Evolutionary conservation across 129 eudicot species (phyloP).

Genomic region (Pittosporum tobira): DNA sequence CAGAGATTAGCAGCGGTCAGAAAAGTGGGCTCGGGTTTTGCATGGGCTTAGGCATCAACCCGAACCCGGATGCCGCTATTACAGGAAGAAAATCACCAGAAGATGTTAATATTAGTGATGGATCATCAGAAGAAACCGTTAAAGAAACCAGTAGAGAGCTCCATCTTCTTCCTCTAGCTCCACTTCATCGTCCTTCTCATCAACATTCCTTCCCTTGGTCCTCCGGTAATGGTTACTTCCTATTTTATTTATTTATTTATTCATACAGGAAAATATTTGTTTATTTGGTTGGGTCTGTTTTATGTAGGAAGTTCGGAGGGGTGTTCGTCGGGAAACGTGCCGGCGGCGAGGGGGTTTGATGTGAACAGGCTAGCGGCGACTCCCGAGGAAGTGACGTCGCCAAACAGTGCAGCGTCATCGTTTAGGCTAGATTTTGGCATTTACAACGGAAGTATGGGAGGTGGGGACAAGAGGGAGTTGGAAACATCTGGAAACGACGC

Average conservation of each 20-base stretch:
- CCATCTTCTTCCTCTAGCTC: slow-evolving; percentile 59
- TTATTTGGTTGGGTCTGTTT: slow-evolving; percentile 2
- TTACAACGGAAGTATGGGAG: slow-evolving; percentile 25
- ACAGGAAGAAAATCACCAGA: slow-evolving; percentile 5
- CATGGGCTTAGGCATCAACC: slow-evolving; percentile 46
- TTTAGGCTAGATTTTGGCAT: slow-evolving; percentile 45
- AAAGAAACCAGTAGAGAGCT: slow-evolving; percentile 14
- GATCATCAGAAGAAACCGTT: slow-evolving; percentile 1
- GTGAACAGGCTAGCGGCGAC: slow-evolving; percentile 33
- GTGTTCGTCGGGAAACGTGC: slow-evolving; percentile 61
- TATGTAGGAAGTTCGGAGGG: slow-evolving; percentile 61
- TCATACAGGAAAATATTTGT: background rate
- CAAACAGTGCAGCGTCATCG: slow-evolving; percentile 40
- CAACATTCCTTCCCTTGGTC: slow-evolving; percentile 38
- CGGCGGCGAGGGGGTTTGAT: slow-evolving; percentile 42
- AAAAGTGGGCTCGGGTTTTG: slow-evolving; percentile 30
- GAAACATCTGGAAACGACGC: slow-evolving; percentile 41
- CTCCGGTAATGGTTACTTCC: slow-evolving; percentile 46
- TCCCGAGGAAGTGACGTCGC: slow-evolving; percentile 44
- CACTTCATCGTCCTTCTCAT: slow-evolving; percentile 38
- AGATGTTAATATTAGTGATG: slow-evolving; percentile 17
- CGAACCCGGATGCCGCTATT: background rate
- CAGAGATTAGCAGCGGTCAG: slow-evolving; percentile 5
- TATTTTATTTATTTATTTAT: background rate
- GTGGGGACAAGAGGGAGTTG: slow-evolving; percentile 21